Percentiles rank a stretch among this genome's conserved stretches.
phyloP scores from a whole-genome alignment of 768 basidiomycete species.

The Boletellus ananas region DNA sequence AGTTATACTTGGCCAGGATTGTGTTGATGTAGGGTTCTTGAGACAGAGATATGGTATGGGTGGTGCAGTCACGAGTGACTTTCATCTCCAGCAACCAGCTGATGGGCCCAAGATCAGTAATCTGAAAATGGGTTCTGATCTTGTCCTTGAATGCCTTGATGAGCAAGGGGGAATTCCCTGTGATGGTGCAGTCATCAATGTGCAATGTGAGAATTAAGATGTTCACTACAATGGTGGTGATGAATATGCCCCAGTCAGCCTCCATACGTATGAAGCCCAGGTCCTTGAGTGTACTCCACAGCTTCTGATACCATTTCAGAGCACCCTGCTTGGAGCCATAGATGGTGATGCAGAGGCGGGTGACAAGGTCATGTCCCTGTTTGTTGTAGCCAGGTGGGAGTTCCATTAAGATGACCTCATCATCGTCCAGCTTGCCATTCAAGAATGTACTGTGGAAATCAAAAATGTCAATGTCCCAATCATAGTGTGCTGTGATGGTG shows the following conservation, averaged over 20 bases:
- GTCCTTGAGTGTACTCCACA: background rate
- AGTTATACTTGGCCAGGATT: background rate
- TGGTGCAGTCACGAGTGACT: background rate
- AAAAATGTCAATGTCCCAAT: conserved; percentile 12
- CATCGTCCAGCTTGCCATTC: conserved; percentile 4
- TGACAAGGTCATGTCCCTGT: background rate
- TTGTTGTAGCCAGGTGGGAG: background rate
- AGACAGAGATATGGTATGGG: background rate
- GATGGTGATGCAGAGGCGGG: background rate
- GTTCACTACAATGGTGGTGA: background rate
- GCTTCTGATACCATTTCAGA: conserved; percentile 9
- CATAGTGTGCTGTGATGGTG: background rate
- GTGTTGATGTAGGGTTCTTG: background rate
- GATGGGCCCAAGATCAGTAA: background rate
- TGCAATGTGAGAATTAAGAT: background rate
- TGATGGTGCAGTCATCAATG: conserved; percentile 2
- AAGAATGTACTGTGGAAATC: conserved; percentile 10
- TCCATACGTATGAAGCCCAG: background rate
- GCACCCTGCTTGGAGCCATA: conserved; percentile 1
- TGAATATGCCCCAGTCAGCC: conserved; percentile 5
- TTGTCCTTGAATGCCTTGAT: background rate
- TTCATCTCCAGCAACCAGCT: conserved; percentile 4
- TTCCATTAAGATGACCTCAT: conserved; percentile 10
- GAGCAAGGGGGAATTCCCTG: background rate
- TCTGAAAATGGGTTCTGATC: background rate